These are phyloP conservation scores for Ogataea kodamae DNA, from an alignment of 805 yeast species.

Conservation along the genomic window DNA sequence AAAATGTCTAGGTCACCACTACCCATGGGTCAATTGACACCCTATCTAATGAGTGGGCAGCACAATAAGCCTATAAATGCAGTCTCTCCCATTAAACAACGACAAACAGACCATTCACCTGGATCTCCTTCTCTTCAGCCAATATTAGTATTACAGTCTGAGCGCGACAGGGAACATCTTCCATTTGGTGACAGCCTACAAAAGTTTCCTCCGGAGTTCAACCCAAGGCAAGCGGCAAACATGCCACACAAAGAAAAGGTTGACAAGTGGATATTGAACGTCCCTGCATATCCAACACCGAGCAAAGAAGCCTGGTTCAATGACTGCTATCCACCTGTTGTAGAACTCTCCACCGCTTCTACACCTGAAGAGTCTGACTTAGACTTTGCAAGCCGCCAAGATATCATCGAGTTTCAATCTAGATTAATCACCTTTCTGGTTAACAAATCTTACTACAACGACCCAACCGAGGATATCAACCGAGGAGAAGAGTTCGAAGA, in stretches of 20 bases:
- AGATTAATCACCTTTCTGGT: slow-evolving; percentile 46
- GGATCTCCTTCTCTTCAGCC: slow-evolving; percentile 17
- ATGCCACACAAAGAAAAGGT: slow-evolving; percentile 70
- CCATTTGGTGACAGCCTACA: slow-evolving; percentile 10
- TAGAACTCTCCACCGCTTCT: slow-evolving; percentile 31
- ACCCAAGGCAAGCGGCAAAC: slow-evolving; percentile 59
- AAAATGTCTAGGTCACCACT: slow-evolving; percentile 17
- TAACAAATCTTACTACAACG: slow-evolving; percentile 37
- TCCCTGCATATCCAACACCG: slow-evolving; percentile 45
- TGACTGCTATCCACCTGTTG: slow-evolving; percentile 50
- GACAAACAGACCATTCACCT: slow-evolving; percentile 14
- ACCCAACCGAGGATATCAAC: slow-evolving; percentile 22
- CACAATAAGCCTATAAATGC: slow-evolving; percentile 12
- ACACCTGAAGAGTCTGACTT: slow-evolving; percentile 23
- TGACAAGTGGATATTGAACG: slow-evolving; percentile 54
- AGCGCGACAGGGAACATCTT: slow-evolving; percentile 14
- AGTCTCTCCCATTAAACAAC: slow-evolving; percentile 17
- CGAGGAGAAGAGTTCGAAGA: slow-evolving; percentile 23
- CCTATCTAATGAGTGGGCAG: slow-evolving; percentile 16
- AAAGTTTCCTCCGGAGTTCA: slow-evolving; percentile 46
- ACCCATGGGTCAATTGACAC: slow-evolving; percentile 18
- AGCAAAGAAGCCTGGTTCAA: slow-evolving; percentile 30
- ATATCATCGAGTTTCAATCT: slow-evolving; percentile 51
- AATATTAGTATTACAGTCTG: slow-evolving; percentile 15
- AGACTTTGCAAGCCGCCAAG: slow-evolving; percentile 40